Percentiles rank a stretch among this genome's conserved stretches.
Conservation (phyloP, 2,329 filamentous ascomycete genomes). For the Colletotrichum filicis region DNA sequence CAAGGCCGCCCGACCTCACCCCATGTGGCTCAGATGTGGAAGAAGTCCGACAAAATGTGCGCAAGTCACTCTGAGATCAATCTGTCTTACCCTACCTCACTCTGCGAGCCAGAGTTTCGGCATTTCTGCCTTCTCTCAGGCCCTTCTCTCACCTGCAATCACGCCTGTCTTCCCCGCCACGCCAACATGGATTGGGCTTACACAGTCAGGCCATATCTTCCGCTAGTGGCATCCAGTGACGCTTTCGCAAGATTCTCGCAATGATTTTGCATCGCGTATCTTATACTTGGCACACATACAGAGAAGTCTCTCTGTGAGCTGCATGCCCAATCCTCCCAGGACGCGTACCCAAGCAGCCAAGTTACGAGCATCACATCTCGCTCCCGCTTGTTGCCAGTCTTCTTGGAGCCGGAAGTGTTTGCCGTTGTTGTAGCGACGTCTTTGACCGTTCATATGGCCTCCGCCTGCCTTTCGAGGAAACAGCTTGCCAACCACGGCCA, state of each 20-base stretch:
- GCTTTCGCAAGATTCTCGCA: not conserved
- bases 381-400: not conserved
- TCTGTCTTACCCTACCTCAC: not conserved
- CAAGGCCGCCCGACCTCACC: constrained; percentile 5
- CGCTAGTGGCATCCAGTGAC: not conserved
- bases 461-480: constrained; percentile 18
- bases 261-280: not conserved
- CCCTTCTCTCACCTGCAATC: no score
- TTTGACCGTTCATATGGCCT: not conserved
- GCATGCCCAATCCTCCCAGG: not conserved
- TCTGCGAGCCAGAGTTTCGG: not conserved
- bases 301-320: not conserved
- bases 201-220: not conserved
- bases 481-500: constrained; percentile 6
- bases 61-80: not conserved
- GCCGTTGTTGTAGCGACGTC: not conserved
- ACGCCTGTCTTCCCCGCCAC: no score
- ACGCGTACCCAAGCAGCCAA: constrained; percentile 15
- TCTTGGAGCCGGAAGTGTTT: not conserved
- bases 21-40: not conserved
- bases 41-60: not conserved
- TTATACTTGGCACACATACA: not conserved
- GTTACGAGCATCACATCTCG: not conserved
- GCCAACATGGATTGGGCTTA: no score
- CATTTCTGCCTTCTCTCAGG: not conserved